Evolutionary conservation across 2,329 filamentous ascomycete species (phyloP), one percentile per base, ranked within the genome.

Genomic region (Penicillium glabrum): DNA sequence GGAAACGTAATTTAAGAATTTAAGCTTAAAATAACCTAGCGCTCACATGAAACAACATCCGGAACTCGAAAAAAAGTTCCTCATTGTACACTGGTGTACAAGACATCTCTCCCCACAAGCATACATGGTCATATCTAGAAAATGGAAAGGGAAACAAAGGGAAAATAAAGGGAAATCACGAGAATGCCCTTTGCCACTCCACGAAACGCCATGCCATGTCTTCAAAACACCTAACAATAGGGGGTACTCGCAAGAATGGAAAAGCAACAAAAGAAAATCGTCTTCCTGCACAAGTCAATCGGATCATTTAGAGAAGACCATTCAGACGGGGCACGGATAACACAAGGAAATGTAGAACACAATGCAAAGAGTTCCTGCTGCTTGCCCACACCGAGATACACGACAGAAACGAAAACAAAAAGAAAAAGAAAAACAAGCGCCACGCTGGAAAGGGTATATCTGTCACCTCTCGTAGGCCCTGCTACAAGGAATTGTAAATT

Each of bases 141-240:
- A 23, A 21, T 6, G 19, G 5, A 23, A 13, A 23, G 8, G 11
- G 11, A 16, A 33, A 33, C 19, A 41, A 41, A 41, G 26, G 46
- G 13, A 46, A 39, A 41, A 51, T 10, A 8, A 49, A 49, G 29
- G 51, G 19, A 53, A 33, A 51, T 39, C 46, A 51, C 47, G 50
- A 62, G 56, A 58, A 43, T 26, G 46, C 51, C 51, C 55, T 47
- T 53, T 59, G 26, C 51, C 55, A 53, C 43, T 54, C 59, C 59
- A 46, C 59, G 47, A 59, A 65, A 66, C 64, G 64, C 64, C 64
- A 19, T 60, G 58, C 61, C 56, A 64, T 62, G 59, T 61, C 53
- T 56, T 60, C 27, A 46, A 57, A 61, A 46, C 53, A 50, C 58
- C 58, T 54, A 66, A 59, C 57, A 59, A 46, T 55, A 65, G 52